Base-by-base conservation (phyloP, 306 rosid genomes). In the Quercus ilex region DNA sequence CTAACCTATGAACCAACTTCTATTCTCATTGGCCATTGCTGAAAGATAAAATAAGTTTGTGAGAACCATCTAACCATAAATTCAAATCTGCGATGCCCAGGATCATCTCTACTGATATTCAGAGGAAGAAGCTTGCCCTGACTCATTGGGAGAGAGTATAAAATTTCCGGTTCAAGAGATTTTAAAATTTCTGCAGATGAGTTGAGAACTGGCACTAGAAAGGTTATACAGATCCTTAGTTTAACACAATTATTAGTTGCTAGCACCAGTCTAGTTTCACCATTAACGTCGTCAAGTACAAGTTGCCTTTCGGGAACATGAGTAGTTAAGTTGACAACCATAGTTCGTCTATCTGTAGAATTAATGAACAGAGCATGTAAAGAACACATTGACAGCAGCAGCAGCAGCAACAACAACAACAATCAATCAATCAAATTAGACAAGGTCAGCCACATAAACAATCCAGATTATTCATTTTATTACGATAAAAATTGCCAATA, bases 341-440 rank as follows among this genome's bases (percentile, higher is more conserved):
- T 92, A 57, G 43, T 74, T 85, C 98, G 92, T 84, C 97, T 89
- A 82, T 94, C 98, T 94, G 92, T 59, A 71, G 79, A 84, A 71
- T 80, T 26, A 57, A 80, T 25, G 73, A 73, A 59, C 71, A 71
- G 79, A 80, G 46, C 77, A 77, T 67, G 33, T 28, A 70, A 77
- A 51, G 70, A 6, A 82, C 33, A 51, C 59, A 19, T 74, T 79
- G 11, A 75, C 69, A 28, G 14, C 11, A 41, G 2, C 11, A 6
- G 5, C 4, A 30, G 0, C 33, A 30, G 0, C 33, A 30, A 0
- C 33, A 31, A 4, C 33, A 31, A 31, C 33, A 30, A 30, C 31
- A 30, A 30, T 30, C 31, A 30, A 30, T 30, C 33, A 30, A 41
- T 8, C 46, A 41, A 41, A 41, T 41, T 41, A 41, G 46, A 41